phyloP scores from a whole-genome alignment of 306 rosid genomes.

The Cyclanthera cordifolia region DNA sequence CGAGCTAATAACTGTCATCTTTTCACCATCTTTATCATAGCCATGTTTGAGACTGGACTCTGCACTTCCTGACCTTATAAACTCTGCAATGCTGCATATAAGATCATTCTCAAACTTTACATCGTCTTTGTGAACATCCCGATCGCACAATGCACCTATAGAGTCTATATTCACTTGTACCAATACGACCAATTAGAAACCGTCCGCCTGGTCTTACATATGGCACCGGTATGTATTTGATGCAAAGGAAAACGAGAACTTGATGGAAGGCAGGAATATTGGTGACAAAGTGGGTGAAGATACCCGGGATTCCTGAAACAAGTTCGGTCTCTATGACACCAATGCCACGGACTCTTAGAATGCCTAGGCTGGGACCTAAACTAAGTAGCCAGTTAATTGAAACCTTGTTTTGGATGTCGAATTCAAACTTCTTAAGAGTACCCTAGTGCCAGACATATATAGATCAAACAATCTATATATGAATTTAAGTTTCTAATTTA shows the following conservation, averaged over 20 bases:
- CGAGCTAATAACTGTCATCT: slow-evolving; percentile 60
- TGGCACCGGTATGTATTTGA: slow-evolving; percentile 77
- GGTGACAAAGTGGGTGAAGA: slow-evolving; percentile 88
- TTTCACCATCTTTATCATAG: slow-evolving; percentile 24
- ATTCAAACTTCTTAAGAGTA: slow-evolving; percentile 62
- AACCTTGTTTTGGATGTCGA: slow-evolving; percentile 80
- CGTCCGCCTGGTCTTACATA: slow-evolving; percentile 66
- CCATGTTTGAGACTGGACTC: slow-evolving; percentile 22
- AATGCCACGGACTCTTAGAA: slow-evolving; percentile 73
- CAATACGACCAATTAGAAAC: slow-evolving; percentile 68
- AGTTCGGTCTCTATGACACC: slow-evolving; percentile 78
- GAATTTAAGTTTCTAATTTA: too few species aligned
- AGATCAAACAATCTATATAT: too few species aligned
- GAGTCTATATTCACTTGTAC: slow-evolving; percentile 56
- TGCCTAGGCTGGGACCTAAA: slow-evolving; percentile 70
- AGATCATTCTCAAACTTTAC: slow-evolving; percentile 78
- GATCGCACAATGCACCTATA: slow-evolving; percentile 72
- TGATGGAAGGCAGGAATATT: slow-evolving; percentile 94
- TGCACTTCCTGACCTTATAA: slow-evolving; percentile 37
- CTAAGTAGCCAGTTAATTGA: slow-evolving; percentile 73
- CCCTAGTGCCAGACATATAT: slow-evolving; percentile 94
- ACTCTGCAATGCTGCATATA: slow-evolving; percentile 74
- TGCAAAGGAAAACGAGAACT: slow-evolving; percentile 85
- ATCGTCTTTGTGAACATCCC: slow-evolving; percentile 71
- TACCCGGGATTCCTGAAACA: slow-evolving; percentile 77